A percentile compares a stretch with the other conserved stretches of the same genome.
Evolutionary conservation across 768 basidiomycete genomes (phyloP).

Genomic region (Rhodosporidiobolus sp.): DNA sequence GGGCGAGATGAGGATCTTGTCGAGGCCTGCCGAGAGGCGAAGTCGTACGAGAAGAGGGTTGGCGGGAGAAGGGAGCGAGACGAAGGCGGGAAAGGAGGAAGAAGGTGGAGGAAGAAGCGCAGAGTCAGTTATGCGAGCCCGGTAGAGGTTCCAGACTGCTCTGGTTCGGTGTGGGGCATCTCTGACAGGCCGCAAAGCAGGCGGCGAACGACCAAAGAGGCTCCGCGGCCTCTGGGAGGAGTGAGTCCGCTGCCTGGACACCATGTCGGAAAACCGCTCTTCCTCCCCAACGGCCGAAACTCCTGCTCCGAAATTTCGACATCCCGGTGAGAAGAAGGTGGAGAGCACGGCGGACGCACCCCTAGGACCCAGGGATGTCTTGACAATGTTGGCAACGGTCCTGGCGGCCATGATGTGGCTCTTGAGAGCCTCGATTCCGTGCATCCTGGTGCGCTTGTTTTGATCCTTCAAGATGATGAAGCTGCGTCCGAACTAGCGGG

Average conservation of each 20-base stretch:
- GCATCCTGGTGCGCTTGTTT: conserved; percentile 80
- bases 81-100: not conserved
- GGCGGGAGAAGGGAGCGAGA: conserved; percentile 58
- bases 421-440: conserved; percentile 94
- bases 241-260: no score
- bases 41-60: not conserved
- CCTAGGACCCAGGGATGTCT: conserved; percentile 90
- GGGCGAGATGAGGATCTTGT: conserved; percentile 54
- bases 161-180: no score
- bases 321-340: no score
- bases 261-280: no score
- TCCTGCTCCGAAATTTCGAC: no score
- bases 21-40: conserved; percentile 32
- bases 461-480: conserved; percentile 97
- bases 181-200: no score
- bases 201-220: no score
- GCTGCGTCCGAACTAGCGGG: conserved; percentile 80
- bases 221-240: no score
- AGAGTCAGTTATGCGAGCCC: no score
- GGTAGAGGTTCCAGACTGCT: no score
- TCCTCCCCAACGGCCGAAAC: no score
- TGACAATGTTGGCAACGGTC: conserved; percentile 89
- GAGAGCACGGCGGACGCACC: conserved; percentile 50
- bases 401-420: conserved; percentile 93
- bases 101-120: conserved; percentile 52